Evolutionary conservation across 768 basidiomycete species (phyloP).

Genomic region (Lentinula lateritia): DNA sequence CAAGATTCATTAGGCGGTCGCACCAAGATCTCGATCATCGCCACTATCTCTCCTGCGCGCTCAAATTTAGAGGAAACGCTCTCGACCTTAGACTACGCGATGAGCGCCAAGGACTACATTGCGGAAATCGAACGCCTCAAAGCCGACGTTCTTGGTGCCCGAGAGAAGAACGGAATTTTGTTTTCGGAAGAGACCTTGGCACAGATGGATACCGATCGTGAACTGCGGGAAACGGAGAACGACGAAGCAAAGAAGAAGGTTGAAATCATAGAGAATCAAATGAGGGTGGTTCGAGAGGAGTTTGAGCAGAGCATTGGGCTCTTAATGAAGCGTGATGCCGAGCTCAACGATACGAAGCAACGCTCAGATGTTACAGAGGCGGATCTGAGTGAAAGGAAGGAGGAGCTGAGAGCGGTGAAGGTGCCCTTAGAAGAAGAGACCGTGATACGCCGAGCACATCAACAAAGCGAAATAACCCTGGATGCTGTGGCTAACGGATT

Average conservation of each 20-base stretch:
- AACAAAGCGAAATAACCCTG: slow-evolving; percentile 63
- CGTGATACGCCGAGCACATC: slow-evolving; percentile 71
- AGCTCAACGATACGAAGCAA: slow-evolving; percentile 59
- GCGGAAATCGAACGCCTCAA: slow-evolving; percentile 92
- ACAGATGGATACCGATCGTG: slow-evolving; percentile 73
- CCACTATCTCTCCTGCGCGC: slow-evolving; percentile 90
- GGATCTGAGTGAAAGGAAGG: slow-evolving; percentile 47
- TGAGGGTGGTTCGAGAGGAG: slow-evolving; percentile 77
- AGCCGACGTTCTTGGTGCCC: slow-evolving; percentile 81
- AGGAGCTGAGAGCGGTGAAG: slow-evolving; percentile 54
- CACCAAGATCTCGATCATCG: slow-evolving; percentile 97
- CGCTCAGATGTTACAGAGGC: slow-evolving; percentile 47
- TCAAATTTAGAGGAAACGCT: slow-evolving; percentile 96
- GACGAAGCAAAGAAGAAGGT: slow-evolving; percentile 81
- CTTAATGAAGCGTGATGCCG: slow-evolving; percentile 69
- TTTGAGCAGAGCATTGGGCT: slow-evolving; percentile 85
- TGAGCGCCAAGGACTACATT: slow-evolving; percentile 92
- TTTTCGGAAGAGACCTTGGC: slow-evolving; percentile 90
- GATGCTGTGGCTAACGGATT: slow-evolving; percentile 70
- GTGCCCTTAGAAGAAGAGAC: slow-evolving; percentile 72
- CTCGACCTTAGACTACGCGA: slow-evolving; percentile 94
- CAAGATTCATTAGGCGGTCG: slow-evolving; percentile 98
- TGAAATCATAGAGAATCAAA: slow-evolving; percentile 74
- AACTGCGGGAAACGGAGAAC: slow-evolving; percentile 68
- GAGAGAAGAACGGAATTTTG: slow-evolving; percentile 95